These are phyloP conservation scores for Tetrapyrgos nigripes DNA, from an alignment of 1,284 basidiomycete species.

Conservation along the genomic window DNA sequence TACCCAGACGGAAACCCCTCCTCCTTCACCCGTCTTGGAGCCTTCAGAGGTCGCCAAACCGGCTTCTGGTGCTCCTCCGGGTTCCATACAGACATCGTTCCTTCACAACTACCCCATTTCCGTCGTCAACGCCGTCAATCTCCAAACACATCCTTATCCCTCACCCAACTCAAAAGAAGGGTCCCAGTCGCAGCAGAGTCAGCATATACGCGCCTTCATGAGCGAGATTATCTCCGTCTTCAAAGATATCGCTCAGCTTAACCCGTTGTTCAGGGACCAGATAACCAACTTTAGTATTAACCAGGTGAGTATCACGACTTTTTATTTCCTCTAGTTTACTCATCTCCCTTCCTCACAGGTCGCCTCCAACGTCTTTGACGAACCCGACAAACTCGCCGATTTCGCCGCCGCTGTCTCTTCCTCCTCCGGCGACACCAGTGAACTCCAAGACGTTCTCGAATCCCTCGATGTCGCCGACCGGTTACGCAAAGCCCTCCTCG, in stretches of 20 bases:
- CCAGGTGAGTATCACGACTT: conserved; percentile 47
- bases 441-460: conserved; percentile 95
- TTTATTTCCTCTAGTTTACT: no score
- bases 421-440: conserved; percentile 88
- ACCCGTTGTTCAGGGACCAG: conserved; percentile 98
- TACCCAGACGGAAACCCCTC: conserved; percentile 54
- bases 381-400: conserved; percentile 97
- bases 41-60: not conserved
- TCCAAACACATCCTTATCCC: conserved; percentile 83
- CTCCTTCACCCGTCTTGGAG: conserved; percentile 48
- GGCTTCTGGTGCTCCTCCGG: conserved; percentile 30
- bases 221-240: conserved; percentile 97
- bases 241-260: conserved; percentile 98
- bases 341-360: no score
- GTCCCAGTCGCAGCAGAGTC: conserved; percentile 34
- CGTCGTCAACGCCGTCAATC: conserved; percentile 90
- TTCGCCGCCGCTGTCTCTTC: conserved; percentile 97
- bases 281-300: conserved; percentile 97
- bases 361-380: conserved; percentile 97
- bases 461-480: conserved; percentile 88
- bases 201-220: conserved; percentile 95
- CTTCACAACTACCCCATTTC: conserved; percentile 91
- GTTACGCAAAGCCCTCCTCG: conserved; percentile 88
- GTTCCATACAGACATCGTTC: conserved; percentile 87
- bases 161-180: conserved; percentile 73